Base-by-base conservation (phyloP, 805 yeast species). In the Spathaspora arborariae region DNA sequence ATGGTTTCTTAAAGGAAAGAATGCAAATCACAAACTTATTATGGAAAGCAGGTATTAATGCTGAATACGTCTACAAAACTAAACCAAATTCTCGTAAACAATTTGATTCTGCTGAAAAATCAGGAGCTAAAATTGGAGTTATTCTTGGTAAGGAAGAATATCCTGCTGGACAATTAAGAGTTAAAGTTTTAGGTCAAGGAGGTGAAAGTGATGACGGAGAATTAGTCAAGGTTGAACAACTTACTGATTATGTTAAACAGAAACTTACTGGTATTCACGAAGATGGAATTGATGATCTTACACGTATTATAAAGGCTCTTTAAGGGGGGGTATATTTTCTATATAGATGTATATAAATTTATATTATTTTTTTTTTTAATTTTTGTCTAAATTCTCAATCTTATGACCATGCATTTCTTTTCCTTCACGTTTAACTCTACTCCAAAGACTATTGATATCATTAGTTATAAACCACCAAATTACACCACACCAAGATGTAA, bases 21-120 rank as follows among this genome's bases (percentile, higher is more conserved):
- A 90, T 94, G 96, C 58, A 77, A 24, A 79, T 94, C 41, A 82
- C 97, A 45, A 84, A 88, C 59, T 65, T 74, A 57, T 77, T 94
- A 56, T 94, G 99, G 99, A 75, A 74, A 36, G 85, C 85, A 7
- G 97, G 94, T 30, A 83, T 94, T 53, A 95, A 88, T 63, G 76
- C 96, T 41, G 99, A 94, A 71, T 95, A 83, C 65, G 76, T 92
- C 51, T 94, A 88, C 75, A 94, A 94, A 69, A 79, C 88, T 46
- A 94, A 94, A 74, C 96, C 95, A 46, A 94, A 94, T 66, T 86
- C 90, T 48, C 85, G 96, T 65, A 94, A 92, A 67, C 99, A 94
- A 71, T 94, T 94, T 54, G 98, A 92, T 58, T 96, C 97, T 43
- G 98, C 99, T 38, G 99, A 94, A 58, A 91, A 88, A 68, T 74